Conservation (phyloP, 2,329 filamentous ascomycete genomes). For the Thelonectria olida region DNA sequence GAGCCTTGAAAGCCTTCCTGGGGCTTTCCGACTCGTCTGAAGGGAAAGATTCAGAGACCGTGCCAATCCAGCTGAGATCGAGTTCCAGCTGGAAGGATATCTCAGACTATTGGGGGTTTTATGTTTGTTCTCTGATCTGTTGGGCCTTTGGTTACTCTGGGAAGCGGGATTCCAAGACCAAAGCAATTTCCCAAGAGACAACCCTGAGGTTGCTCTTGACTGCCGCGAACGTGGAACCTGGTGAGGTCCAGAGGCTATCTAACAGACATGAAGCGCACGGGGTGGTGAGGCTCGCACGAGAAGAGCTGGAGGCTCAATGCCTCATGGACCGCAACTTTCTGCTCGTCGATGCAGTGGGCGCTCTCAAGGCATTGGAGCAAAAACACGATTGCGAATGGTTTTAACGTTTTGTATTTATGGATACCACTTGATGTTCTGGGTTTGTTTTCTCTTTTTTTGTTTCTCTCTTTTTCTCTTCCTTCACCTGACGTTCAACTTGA, state of each 20-base stretch:
- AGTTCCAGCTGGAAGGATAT: slow-evolving; percentile 47
- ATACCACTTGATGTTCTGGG: slow-evolving; percentile 4
- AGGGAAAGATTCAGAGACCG: slow-evolving; percentile 5
- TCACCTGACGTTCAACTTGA: not conserved
- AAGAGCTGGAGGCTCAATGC: slow-evolving; percentile 59
- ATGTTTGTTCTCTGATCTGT: slow-evolving; percentile 66
- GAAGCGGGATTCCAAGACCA: slow-evolving; percentile 29
- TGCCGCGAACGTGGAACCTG: slow-evolving; percentile 52
- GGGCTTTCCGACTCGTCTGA: slow-evolving; percentile 28
- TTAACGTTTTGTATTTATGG: not conserved
- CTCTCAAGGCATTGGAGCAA: slow-evolving; percentile 62
- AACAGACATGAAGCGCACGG: slow-evolving; percentile 53
- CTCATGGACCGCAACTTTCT: slow-evolving; percentile 58
- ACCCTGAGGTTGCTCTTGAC: slow-evolving; percentile 50
- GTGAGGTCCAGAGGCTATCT: slow-evolving; percentile 49
- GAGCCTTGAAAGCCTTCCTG: slow-evolving; percentile 59
- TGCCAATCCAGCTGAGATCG: slow-evolving; percentile 9
- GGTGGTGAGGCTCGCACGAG: slow-evolving; percentile 59
- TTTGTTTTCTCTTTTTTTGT: not conserved
- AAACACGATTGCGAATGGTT: slow-evolving; percentile 47
- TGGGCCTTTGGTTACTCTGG: slow-evolving; percentile 62
- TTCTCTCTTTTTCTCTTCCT: not conserved
- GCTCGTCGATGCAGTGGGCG: slow-evolving; percentile 62
- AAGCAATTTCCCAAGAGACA: slow-evolving; percentile 37
- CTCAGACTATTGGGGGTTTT: slow-evolving; percentile 64